Evolutionary conservation across 1,284 basidiomycete species (phyloP).

Genomic region (Ustilago trichophora): DNA sequence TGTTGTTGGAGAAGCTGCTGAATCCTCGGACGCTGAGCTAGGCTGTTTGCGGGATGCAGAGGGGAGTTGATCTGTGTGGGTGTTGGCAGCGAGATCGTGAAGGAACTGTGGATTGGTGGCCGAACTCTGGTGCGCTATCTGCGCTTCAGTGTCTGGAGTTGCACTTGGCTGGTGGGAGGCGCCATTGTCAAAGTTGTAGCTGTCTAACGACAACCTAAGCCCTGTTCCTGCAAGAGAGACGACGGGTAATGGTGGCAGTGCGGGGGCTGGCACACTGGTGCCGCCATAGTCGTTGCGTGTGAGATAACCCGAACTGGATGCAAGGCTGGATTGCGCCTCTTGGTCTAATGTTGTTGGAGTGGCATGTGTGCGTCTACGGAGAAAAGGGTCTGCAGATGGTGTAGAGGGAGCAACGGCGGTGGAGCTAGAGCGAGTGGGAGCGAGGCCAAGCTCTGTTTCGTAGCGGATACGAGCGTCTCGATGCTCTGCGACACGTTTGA

Average conservation of each 20-base stretch:
- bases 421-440: constrained; percentile 16
- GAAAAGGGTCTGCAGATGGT: constrained; percentile 5
- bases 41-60: not conserved
- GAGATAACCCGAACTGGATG: constrained; percentile 25
- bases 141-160: constrained; percentile 18
- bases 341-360: not conserved
- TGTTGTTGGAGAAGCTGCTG: not conserved
- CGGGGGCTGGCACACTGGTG: constrained; percentile 5
- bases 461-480: constrained; percentile 22
- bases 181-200: constrained; percentile 1
- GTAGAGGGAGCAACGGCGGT: constrained; percentile 5
- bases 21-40: not conserved
- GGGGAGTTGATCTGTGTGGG: too few relatives aligned
- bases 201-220: constrained; percentile 21
- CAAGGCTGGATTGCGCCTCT: constrained; percentile 6
- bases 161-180: not conserved
- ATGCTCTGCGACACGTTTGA: constrained; percentile 63
- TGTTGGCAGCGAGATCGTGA: not conserved
- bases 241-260: constrained; percentile 9
- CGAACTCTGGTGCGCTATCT: not conserved
- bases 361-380: constrained; percentile 8
- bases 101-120: too few relatives aligned
- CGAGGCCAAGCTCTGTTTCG: constrained; percentile 17
- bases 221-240: constrained; percentile 46
- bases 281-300: constrained; percentile 32